These are phyloP conservation scores for Elongisporangium anandrum DNA, from an alignment of 352 stramenopile genomes.

Conservation along the genomic window DNA sequence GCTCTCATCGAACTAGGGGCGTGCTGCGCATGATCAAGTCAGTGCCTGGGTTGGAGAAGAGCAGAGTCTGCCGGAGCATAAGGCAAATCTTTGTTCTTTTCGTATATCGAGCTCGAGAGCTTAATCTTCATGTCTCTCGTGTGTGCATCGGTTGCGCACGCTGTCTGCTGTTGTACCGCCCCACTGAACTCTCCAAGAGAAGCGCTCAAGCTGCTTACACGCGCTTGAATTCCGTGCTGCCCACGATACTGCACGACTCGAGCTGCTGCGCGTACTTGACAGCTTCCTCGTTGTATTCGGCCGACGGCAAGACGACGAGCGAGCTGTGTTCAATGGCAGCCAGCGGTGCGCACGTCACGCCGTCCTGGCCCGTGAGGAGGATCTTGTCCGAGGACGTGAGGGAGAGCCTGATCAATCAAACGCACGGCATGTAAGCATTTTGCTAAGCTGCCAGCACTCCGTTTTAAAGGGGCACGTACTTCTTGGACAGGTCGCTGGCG, in stretches of 20 bases:
- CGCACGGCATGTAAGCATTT: not conserved
- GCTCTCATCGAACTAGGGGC: too few relatives aligned
- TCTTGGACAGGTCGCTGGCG: conserved; percentile 61
- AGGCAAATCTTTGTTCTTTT: not conserved
- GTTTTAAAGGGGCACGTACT: conserved; percentile 37
- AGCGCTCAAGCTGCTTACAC: conserved; percentile 33
- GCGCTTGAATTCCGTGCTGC: conserved; percentile 78
- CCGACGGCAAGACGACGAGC: conserved; percentile 74
- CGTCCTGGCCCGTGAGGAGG: conserved; percentile 64
- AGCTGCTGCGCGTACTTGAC: conserved; percentile 72
- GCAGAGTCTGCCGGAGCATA: not conserved
- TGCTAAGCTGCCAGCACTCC: conserved; percentile 3
- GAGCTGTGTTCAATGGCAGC: conserved; percentile 70
- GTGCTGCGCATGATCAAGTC: too few relatives aligned
- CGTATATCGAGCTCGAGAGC: not conserved
- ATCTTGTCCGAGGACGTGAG: conserved; percentile 82
- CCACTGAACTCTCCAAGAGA: not conserved
- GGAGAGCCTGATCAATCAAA: conserved; percentile 41
- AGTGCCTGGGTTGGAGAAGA: too few relatives aligned
- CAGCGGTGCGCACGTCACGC: conserved; percentile 65
- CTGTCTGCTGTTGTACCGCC: not conserved
- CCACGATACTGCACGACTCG: conserved; percentile 76
- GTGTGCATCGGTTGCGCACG: not conserved
- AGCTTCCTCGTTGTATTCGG: conserved; percentile 61
- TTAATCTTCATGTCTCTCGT: not conserved